Evolutionary conservation across 177 flowering plant genomes (phyloP), one percentile per base, ranked within the genome.

Genomic region (Telopea speciosissima): DNA sequence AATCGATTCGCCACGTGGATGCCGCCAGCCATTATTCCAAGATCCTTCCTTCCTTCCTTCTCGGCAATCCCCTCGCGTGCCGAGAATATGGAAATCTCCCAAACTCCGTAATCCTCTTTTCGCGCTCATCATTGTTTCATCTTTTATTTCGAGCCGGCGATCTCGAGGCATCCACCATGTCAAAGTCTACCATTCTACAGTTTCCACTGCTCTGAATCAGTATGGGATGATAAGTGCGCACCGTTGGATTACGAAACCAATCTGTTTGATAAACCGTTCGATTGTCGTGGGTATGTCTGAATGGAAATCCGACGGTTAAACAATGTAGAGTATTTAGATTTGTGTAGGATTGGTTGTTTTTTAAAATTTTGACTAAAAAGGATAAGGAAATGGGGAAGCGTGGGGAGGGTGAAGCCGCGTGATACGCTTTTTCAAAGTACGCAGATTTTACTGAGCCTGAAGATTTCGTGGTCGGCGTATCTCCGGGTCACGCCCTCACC

Each of bases 111-210:
- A 21, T 25, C 54, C 54, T 60, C 63, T 56, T 58, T 54, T 58
- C 22, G 24, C 62, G 40, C 49, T 68, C 70, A 68, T 68, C 17
- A 69, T 60, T 69, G 71, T 60, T 13, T 24, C 28, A 2, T 59
- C 3, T 68, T 59, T 3, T 60, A 8, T 3, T 52, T 52, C 58
- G 25, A 68, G 45, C 25, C 42, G 70, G 42, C 70, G 61, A 68
- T 25, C 52, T 58, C 33, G 61, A 25, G 61, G 61, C n/a, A 36
- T 40, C 58, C 5, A 52, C 58, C 5, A 52, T 21, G 21, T 52
- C 21, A 4, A 14, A 14, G 58, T 19, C 19, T 52, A 19, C 21
- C 5, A 1, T 52, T 14, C 14, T 0, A 3, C 14, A 3, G 14
- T 0, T 52, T 52, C 58, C 58, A 52, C 5, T 14, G 21, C 58